These are phyloP conservation scores for Coriolopsis trogii DNA, from an alignment of 1,284 basidiomycete genomes.

Conservation along the genomic window DNA sequence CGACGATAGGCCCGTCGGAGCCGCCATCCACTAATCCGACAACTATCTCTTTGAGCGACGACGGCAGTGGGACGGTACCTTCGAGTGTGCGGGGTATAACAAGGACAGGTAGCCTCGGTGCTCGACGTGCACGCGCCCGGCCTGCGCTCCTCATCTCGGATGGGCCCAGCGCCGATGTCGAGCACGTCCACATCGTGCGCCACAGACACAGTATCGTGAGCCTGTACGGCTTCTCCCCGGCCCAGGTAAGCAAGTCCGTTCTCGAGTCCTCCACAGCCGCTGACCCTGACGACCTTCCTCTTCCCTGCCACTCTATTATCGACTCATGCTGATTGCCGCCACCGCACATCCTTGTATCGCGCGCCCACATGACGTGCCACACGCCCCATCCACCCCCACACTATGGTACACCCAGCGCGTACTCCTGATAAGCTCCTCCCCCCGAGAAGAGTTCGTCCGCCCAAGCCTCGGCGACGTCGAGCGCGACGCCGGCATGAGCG, in stretches of 20 bases:
- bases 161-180: slow-evolving; percentile 31
- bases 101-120: too few relatives aligned
- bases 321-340: too few relatives aligned
- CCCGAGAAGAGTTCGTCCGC: slow-evolving; percentile 44
- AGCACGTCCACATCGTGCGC: slow-evolving; percentile 47
- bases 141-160: slow-evolving; percentile 49
- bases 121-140: slow-evolving; percentile 43
- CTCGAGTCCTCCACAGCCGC: too few relatives aligned
- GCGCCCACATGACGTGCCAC: slow-evolving; percentile 3
- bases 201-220: slow-evolving; percentile 57
- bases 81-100: slow-evolving; percentile 12
- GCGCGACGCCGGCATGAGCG: slow-evolving; percentile 19
- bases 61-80: slow-evolving; percentile 18
- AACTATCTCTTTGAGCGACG: slow-evolving; percentile 30
- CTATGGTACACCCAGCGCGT: slow-evolving; percentile 45
- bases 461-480: slow-evolving; percentile 20
- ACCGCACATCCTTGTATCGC: neutral
- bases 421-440: slow-evolving; percentile 65
- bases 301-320: neutral
- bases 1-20: slow-evolving; percentile 22
- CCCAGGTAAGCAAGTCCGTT: slow-evolving; percentile 64
- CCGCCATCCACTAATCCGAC: too few relatives aligned
- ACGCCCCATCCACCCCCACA: neutral
- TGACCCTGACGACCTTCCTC: neutral
- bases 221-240: slow-evolving; percentile 71